Conservation (phyloP, 306 rosid genomes). For the Cucumis cinereus region DNA sequence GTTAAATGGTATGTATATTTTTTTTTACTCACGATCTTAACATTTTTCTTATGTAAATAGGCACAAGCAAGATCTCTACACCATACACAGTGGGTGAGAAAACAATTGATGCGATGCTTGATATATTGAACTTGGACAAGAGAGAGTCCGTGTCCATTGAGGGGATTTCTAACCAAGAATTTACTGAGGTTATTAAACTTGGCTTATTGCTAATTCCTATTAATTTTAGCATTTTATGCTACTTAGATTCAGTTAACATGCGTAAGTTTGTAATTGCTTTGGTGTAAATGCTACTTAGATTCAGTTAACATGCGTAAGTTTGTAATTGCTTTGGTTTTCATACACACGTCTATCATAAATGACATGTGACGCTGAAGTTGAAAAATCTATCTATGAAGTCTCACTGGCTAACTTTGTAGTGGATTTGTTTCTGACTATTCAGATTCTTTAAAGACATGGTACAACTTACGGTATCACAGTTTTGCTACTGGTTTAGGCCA, state of each 20-base stretch:
- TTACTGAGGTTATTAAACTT: slow-evolving; percentile 52
- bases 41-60: slow-evolving; percentile 31
- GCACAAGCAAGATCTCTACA: slow-evolving; percentile 60
- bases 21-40: background rate
- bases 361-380: too few species aligned
- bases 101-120: slow-evolving; percentile 60
- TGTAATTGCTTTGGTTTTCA: background rate
- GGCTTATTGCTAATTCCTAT: background rate
- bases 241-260: background rate
- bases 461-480: background rate
- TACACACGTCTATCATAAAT: too few species aligned
- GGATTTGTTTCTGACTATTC: background rate
- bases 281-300: too few species aligned
- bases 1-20: background rate
- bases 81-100: slow-evolving; percentile 57
- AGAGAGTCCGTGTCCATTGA: slow-evolving; percentile 61
- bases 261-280: background rate
- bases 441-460: background rate
- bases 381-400: too few species aligned
- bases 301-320: background rate
- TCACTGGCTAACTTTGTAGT: background rate
- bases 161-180: slow-evolving; percentile 74
- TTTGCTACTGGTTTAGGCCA: background rate
- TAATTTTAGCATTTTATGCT: background rate
- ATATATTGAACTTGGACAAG: slow-evolving; percentile 71